Evolutionary conservation across 257 asterid genomes (phyloP).

Genomic region (Nicotiana knightiana): DNA sequence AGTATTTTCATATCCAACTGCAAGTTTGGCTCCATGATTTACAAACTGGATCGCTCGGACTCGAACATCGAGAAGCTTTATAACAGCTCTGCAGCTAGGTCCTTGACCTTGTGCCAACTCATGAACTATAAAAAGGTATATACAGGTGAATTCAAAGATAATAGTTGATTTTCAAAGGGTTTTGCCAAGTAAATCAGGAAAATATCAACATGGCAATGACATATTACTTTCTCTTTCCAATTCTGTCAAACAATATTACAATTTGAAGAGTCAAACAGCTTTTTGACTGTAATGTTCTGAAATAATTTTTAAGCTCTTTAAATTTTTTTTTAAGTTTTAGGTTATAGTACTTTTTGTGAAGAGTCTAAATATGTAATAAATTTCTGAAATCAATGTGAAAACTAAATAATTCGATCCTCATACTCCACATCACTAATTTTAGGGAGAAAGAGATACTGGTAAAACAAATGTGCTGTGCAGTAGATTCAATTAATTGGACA

Average conservation of each 20-base stretch:
- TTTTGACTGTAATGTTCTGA: neutral
- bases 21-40: constrained; percentile 54
- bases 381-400: neutral
- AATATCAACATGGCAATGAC: constrained; percentile 1
- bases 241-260: neutral
- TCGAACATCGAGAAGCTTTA: constrained; percentile 50
- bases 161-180: neutral
- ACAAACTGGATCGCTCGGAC: constrained; percentile 57
- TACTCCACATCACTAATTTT: neutral
- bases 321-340: neutral
- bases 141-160: constrained; percentile 11
- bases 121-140: constrained; percentile 44
- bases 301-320: neutral
- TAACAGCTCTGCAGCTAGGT: constrained; percentile 61
- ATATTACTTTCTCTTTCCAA: constrained; percentile 4
- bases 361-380: neutral
- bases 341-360: neutral
- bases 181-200: neutral
- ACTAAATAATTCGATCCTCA: neutral
- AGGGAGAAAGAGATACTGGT: neutral
- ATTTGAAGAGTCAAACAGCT: neutral
- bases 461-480: neutral
- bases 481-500: neutral
- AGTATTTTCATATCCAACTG: constrained; percentile 63
- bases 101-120: constrained; percentile 50